Evolutionary conservation across 2,329 filamentous ascomycete species (phyloP), one percentile per base, ranked within the genome.

Genomic region (Aspergillus felis): DNA sequence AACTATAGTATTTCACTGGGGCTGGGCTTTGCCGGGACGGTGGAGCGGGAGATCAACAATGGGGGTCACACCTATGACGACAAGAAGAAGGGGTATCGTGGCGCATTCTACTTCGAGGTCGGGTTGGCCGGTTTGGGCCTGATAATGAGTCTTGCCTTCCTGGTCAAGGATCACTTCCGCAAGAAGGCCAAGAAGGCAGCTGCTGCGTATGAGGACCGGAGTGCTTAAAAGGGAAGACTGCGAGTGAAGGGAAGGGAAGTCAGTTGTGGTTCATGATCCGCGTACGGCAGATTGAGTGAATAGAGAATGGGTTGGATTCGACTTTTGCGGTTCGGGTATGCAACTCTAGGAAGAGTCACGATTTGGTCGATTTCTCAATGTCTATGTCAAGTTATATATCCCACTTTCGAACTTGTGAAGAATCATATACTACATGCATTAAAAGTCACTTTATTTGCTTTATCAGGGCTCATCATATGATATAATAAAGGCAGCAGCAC

Each of bases 1-100:
- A 51, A 51, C 50, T 64, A 62, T 32, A 50, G 35, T 44, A 62
- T 62, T 4, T 61, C 57, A 10, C 50, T 64, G 3, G 60, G 60
- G 2, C 51, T 64, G 35, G 60, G 62, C 7, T 61, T 64, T 46
- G 57, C 60, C 0, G 60, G 58, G 2, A 61, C 58, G 1, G 51
- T 64, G 2, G 61, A 64, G 44, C 14, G 35, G 2, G 35, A 61
- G 22, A 24, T 61, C 32, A 60, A 59, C 25, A 46, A 42, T 32
- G 53, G 53, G 7, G 56, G 61, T 0, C 22, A 24, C 8, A 55
- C 49, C n/a, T 28, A 51, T 7, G 46, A n/a, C 10, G 53, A 61
- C 27, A 29, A 53, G 22, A 24, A 59, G 42, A 42, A 38, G 14
- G 61, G 57, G 2, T 63, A 61, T 20, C 58, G 58, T 0, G 57